A percentile compares a stretch with the other conserved stretches of the same genome.
phyloP scores from a whole-genome alignment of 768 basidiomycete genomes.

The Trametes cingulata region DNA sequence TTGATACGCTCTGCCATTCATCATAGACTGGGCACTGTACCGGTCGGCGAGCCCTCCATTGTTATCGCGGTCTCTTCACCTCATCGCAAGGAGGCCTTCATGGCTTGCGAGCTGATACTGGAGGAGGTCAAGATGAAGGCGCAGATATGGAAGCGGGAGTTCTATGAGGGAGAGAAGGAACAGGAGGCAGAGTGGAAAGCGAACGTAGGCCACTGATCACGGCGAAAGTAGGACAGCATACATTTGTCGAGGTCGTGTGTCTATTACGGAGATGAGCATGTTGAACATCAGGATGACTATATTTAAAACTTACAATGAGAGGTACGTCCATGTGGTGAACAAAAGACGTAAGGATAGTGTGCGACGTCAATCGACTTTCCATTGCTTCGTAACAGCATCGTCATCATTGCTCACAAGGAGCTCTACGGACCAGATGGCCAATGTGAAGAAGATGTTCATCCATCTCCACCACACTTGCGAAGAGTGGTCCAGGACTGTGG shows the following conservation, averaged over 20 bases:
- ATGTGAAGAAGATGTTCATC: constrained; percentile 87
- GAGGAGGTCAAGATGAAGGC: constrained; percentile 82
- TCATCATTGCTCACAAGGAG: constrained; percentile 78
- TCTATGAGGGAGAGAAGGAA: constrained; percentile 70
- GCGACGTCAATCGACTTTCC: constrained; percentile 68
- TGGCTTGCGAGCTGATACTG: constrained; percentile 78
- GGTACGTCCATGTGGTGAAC: not conserved
- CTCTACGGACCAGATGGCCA: constrained; percentile 82
- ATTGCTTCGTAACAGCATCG: constrained; percentile 56
- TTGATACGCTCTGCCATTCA: constrained; percentile 63
- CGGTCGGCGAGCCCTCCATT: constrained; percentile 79
- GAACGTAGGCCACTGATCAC: constrained; percentile 20
- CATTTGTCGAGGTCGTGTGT: not conserved
- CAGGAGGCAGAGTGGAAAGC: constrained; percentile 43
- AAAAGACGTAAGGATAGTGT: not conserved
- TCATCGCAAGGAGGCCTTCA: constrained; percentile 80
- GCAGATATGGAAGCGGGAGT: constrained; percentile 93
- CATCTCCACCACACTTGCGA: constrained; percentile 95
- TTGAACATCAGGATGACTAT: not conserved
- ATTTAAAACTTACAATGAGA: not conserved
- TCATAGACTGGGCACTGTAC: constrained; percentile 77
- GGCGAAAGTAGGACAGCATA: not conserved
- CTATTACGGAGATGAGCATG: not conserved
- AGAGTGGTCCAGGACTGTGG: constrained; percentile 73
- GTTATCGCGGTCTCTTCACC: constrained; percentile 85